Conservation (phyloP, 768 basidiomycete genomes). For the Naganishia vaughanmartiniae region DNA sequence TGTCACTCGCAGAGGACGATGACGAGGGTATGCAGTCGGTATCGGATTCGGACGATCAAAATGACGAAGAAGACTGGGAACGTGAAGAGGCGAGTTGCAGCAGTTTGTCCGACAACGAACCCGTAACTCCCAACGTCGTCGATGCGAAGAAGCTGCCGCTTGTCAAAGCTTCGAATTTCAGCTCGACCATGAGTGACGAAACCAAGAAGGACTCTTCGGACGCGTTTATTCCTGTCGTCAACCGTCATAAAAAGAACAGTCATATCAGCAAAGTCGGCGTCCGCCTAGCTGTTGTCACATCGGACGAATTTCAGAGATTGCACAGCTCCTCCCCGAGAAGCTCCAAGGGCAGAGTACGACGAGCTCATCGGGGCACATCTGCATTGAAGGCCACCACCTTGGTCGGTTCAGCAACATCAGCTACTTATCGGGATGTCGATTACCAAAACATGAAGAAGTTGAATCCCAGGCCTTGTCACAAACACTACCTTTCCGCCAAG, state of each 20-base stretch:
- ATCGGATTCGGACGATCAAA: background rate
- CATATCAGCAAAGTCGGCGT: slow-evolving; percentile 20
- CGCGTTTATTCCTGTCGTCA: slow-evolving; percentile 11
- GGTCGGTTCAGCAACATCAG: background rate
- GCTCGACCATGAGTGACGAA: background rate
- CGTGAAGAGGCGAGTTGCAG: background rate
- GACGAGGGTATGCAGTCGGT: background rate
- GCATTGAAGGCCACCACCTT: background rate
- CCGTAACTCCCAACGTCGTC: background rate
- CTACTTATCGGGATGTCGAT: slow-evolving; percentile 8
- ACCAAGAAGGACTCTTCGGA: background rate
- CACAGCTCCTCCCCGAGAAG: background rate
- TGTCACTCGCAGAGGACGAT: background rate
- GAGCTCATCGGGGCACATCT: background rate
- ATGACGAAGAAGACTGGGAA: slow-evolving; percentile 8
- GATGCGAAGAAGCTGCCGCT: background rate
- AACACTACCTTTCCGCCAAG: slow-evolving; percentile 24
- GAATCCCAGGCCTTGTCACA: slow-evolving; percentile 29
- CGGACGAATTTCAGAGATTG: slow-evolving; percentile 10
- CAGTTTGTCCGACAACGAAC: slow-evolving; percentile 11
- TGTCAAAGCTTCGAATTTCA: background rate
- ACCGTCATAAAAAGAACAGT: slow-evolving; percentile 15
- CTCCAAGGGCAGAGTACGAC: background rate
- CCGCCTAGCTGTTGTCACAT: slow-evolving; percentile 8
- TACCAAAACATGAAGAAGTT: slow-evolving; percentile 29